phyloP scores from a whole-genome alignment of 257 asterid genomes.

The Nicotiana sylvestris region DNA sequence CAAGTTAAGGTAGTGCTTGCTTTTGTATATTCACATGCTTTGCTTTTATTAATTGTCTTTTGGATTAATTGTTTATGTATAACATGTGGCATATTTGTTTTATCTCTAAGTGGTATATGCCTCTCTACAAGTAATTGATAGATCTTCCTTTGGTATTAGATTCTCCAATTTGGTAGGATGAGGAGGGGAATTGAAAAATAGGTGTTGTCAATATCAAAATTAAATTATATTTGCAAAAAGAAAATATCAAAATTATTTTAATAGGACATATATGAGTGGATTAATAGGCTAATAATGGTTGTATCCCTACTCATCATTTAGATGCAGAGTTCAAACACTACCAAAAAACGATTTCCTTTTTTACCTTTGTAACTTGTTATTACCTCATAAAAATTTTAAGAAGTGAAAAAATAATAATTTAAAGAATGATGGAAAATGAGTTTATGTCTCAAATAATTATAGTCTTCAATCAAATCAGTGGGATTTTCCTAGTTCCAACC shows the following conservation, averaged over 20 bases:
- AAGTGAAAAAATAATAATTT: not conserved
- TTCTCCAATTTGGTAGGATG: conserved; percentile 24
- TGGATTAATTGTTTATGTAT: not conserved
- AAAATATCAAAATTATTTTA: not conserved
- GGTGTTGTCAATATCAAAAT: not conserved
- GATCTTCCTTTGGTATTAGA: conserved; percentile 24
- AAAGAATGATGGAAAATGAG: not conserved
- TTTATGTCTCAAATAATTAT: no score
- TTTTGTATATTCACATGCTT: conserved; percentile 25
- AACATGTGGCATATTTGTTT: conserved; percentile 15
- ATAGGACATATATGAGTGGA: not conserved
- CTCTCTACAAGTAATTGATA: not conserved
- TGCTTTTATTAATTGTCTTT: conserved; percentile 21
- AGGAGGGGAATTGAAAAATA: not conserved
- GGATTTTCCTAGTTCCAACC: no score
- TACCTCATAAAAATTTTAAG: no score
- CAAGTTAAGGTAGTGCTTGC: conserved; percentile 11
- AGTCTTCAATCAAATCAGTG: no score
- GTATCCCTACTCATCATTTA: not conserved
- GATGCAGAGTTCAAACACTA: not conserved
- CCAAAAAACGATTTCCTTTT: no score
- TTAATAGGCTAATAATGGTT: not conserved
- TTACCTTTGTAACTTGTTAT: no score
- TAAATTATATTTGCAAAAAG: not conserved
- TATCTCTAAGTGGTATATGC: conserved; percentile 20